Evolutionary conservation across 169 alveolate genomes (phyloP).

Genomic region (Cryptosporidium meleagridis): DNA sequence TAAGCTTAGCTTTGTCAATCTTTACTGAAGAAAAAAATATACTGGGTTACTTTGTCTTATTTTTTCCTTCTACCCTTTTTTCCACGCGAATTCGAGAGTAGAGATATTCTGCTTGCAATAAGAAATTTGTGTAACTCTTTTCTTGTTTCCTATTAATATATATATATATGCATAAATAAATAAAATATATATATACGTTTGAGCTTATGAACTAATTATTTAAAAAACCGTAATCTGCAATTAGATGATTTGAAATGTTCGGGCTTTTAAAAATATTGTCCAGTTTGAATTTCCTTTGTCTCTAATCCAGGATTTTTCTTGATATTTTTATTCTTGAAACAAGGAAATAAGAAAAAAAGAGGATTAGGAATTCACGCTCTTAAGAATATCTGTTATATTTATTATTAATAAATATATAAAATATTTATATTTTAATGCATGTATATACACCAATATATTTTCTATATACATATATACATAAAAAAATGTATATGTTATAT

Average conservation of each 20-base stretch:
- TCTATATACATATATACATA: background rate
- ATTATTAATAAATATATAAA: background rate
- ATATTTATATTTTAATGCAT: background rate
- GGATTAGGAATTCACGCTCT: background rate
- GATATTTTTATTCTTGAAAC: too few species aligned
- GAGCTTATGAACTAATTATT: too few species aligned
- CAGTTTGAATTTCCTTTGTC: background rate
- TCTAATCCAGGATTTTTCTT: background rate
- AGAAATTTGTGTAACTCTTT: too few species aligned
- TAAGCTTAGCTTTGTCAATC: background rate
- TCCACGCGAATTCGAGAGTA: constrained; percentile 15
- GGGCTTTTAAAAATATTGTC: background rate
- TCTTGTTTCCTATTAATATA: too few species aligned
- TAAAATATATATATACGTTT: too few species aligned
- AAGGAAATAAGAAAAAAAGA: background rate
- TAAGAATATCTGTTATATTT: background rate
- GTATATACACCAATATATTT: background rate
- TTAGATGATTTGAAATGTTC: background rate
- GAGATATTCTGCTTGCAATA: background rate
- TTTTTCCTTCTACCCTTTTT: background rate
- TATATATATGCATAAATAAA: too few species aligned
- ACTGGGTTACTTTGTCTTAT: background rate
- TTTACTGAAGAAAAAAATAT: background rate
- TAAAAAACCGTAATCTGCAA: too few species aligned
- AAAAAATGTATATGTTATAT: background rate